A percentile compares a stretch with the other conserved stretches of the same genome.
These are phyloP conservation scores for Nannochloris sp. DNA, from an alignment of 139 green algal species.

Conservation along the genomic window DNA sequence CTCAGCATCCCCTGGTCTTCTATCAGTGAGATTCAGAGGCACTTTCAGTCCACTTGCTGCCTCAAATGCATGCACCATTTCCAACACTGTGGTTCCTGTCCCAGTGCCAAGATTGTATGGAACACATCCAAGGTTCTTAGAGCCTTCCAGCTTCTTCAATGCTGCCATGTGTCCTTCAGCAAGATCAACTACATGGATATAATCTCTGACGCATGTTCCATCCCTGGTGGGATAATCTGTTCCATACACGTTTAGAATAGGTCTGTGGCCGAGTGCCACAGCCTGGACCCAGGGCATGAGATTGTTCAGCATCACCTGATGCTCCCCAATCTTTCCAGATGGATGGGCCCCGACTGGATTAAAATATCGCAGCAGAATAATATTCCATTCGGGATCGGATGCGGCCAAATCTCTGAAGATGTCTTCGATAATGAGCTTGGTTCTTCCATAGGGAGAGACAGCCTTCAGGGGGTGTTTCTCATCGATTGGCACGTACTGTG, in stretches of 20 bases:
- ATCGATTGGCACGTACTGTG: slow-evolving; percentile 77
- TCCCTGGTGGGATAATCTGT: slow-evolving; percentile 87
- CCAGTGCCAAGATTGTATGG: slow-evolving; percentile 92
- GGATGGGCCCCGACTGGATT: slow-evolving; percentile 46
- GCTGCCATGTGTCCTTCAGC: slow-evolving; percentile 78
- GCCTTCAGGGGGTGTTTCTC: slow-evolving; percentile 70
- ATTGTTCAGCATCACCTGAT: slow-evolving; percentile 95
- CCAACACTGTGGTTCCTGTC: slow-evolving; percentile 84
- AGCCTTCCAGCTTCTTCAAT: slow-evolving; percentile 63
- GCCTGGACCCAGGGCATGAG: slow-evolving; percentile 97
- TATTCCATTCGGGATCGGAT: slow-evolving; percentile 67
- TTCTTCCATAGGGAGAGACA: slow-evolving; percentile 89
- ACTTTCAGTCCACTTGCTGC: slow-evolving; percentile 72
- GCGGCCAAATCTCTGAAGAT: slow-evolving; percentile 64
- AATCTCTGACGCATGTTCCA: slow-evolving; percentile 87
- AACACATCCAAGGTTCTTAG: slow-evolving; percentile 55
- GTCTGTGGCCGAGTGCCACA: slow-evolving; percentile 79
- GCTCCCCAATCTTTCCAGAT: slow-evolving; percentile 83
- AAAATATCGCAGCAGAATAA: slow-evolving; percentile 48
- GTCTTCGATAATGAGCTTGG: slow-evolving; percentile 97
- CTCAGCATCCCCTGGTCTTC: slow-evolving; percentile 69
- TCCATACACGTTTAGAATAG: slow-evolving; percentile 86
- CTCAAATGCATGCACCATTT: slow-evolving; percentile 91
- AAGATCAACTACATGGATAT: slow-evolving; percentile 98
- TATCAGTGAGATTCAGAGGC: slow-evolving; percentile 44